Base-by-base conservation (phyloP, 1,284 basidiomycete species). In the Naganishia sp. region DNA sequence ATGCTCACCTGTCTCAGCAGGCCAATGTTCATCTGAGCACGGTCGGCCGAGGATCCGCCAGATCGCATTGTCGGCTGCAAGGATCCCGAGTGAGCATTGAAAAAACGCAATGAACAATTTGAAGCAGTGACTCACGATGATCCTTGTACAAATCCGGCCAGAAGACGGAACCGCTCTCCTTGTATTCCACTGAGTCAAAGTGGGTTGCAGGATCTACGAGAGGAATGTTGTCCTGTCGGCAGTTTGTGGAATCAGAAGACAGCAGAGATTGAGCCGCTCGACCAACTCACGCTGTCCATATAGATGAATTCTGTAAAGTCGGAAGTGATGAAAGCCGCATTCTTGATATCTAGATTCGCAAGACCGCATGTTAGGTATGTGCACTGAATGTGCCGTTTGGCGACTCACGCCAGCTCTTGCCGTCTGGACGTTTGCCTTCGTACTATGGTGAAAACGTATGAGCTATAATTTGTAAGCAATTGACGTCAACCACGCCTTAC, bases 131-230 rank as follows among this genome's bases (percentile, higher is more conserved):
- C 80, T 69, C 56, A 81, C 80, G 78, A 65, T 81, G 78, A 71
- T 83, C 82, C 70, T 81, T 82, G 71, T 80, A 80, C 45, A 81
- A 73, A 67, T 82, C 81, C 1, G 81, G 75, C 82, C 82, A 83
- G 71, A 83, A 82, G 13, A 82, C 82, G 53, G 72, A 74, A 7
- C 78, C 74, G 56, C 80, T 72, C 62, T 76, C 68, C 46, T 70
- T 68, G 72, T 81, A 82, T 56, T 79, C 74, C 21, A 76, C 70
- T 7, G 73, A 72, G 43, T 81, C 78, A 66, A 83, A 82, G n/a
- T 81, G 74, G 56, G 74, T 72, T 4, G 70, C 71, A 0, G 81
- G 82, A 65, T 82, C 80, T 3, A 72, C 63, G 17, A 82, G 72
- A 0, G 81, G 80, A 11, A 82, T 73, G 66, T 80, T 81, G 74